A percentile compares a stretch with the other conserved stretches of the same genome.
phyloP scores from a whole-genome alignment of 306 rosid genomes.

The cucumber (Cucumis sativus) region DNA sequence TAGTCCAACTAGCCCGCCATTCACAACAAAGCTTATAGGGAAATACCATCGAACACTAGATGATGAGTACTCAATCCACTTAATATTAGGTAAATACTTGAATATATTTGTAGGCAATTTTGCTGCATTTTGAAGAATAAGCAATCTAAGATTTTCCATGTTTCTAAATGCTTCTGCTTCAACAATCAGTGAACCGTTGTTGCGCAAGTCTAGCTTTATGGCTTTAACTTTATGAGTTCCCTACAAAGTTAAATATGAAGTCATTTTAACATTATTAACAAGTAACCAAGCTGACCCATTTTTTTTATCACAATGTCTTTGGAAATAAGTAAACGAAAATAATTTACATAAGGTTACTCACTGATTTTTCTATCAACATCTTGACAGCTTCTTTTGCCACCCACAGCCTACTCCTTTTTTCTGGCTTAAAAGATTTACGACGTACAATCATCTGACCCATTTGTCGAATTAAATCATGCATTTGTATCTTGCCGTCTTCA shows the following conservation, averaged over 20 bases:
- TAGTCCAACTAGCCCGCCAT: neutral
- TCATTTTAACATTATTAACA: no score
- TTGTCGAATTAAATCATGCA: conserved; percentile 19
- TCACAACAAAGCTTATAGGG: neutral
- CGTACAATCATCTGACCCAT: conserved; percentile 25
- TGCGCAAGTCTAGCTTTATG: no score
- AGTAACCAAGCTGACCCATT: no score
- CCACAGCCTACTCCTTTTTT: conserved; percentile 7
- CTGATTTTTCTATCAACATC: neutral
- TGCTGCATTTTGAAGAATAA: no score
- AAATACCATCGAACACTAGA: neutral
- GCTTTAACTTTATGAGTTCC: no score
- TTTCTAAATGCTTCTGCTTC: no score
- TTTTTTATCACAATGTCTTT: no score
- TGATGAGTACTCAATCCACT: neutral
- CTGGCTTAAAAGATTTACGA: neutral
- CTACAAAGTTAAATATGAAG: no score
- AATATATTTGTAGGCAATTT: neutral
- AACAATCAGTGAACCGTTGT: no score
- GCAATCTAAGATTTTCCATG: no score
- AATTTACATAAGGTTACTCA: no score
- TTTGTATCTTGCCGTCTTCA: neutral
- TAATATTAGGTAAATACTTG: neutral
- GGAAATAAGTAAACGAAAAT: no score
- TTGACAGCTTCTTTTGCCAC: neutral